Conservation (phyloP, 1,284 basidiomycete species). For the Macrocybe sp. region DNA sequence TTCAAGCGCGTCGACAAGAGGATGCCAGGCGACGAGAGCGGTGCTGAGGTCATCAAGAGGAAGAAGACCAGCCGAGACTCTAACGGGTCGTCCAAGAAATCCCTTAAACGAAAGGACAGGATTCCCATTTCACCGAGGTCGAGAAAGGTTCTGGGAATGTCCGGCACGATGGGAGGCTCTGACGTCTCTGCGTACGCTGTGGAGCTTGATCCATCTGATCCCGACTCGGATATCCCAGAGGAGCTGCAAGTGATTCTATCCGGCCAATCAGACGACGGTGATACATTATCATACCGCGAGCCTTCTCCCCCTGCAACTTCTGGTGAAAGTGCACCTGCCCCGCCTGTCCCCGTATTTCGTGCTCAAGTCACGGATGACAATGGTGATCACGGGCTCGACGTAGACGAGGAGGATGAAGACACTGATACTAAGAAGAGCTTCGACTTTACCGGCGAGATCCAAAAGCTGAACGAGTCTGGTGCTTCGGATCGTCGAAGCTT, state of each 20-base stretch:
- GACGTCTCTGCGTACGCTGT: conserved; percentile 38
- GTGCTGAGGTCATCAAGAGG: no score
- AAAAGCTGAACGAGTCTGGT: conserved; percentile 65
- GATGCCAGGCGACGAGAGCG: conserved; percentile 26
- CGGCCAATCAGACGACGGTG: conserved; percentile 39
- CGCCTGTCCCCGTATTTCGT: conserved; percentile 36
- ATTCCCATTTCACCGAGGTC: conserved; percentile 44
- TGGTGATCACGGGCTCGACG: no score
- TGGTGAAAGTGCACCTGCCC: no score
- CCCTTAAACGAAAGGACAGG: conserved; percentile 10
- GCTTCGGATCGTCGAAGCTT: conserved; percentile 69
- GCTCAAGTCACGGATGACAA: conserved; percentile 13
- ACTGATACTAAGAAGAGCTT: conserved; percentile 76
- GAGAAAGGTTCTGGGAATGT: conserved; percentile 54
- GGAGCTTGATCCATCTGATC: conserved; percentile 49
- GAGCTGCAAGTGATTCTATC: conserved; percentile 66
- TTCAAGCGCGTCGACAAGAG: conserved; percentile 37
- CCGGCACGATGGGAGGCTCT: conserved; percentile 60
- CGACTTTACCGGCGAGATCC: conserved; percentile 83
- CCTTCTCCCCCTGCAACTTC: no score
- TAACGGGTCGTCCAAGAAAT: no score
- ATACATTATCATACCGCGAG: conserved; percentile 37
- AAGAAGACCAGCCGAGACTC: no score
- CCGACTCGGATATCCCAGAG: conserved; percentile 71
- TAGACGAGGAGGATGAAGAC: conserved; percentile 38